phyloP scores from a whole-genome alignment of 768 basidiomycete genomes.

The Mycena vitilis region DNA sequence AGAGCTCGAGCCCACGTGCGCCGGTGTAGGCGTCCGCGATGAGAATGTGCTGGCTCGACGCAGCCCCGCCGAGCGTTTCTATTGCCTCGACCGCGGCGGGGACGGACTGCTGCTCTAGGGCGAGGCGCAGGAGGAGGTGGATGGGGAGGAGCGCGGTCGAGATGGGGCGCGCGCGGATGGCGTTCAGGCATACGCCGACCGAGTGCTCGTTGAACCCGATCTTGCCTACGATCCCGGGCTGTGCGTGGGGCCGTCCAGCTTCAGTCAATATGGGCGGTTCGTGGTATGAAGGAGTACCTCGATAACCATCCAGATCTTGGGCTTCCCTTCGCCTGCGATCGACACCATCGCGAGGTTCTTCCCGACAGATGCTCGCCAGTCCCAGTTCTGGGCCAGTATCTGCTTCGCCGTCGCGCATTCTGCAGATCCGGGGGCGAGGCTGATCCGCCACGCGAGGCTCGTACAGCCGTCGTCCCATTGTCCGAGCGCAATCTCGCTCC shows the following conservation, averaged over 20 bases:
- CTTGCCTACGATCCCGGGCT: constrained; percentile 53
- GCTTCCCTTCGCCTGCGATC: constrained; percentile 43
- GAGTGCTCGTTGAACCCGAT: constrained; percentile 51
- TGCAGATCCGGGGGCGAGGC: constrained; percentile 18
- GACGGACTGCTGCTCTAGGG: constrained; percentile 44
- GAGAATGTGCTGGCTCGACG: constrained; percentile 50
- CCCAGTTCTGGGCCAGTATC: constrained; percentile 52
- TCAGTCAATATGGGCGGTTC: too few relatives aligned
- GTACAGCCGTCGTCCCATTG: constrained; percentile 52
- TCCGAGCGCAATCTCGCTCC: constrained; percentile 52
- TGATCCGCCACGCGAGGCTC: constrained; percentile 43
- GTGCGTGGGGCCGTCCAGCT: background rate
- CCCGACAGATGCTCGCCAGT: constrained; percentile 47
- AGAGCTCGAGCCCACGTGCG: constrained; percentile 46
- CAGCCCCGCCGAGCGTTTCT: constrained; percentile 44
- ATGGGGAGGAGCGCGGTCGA: constrained; percentile 45
- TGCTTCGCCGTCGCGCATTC: too few relatives aligned
- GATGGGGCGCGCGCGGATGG: constrained; percentile 48
- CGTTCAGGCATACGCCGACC: constrained; percentile 51
- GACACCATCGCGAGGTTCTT: constrained; percentile 48
- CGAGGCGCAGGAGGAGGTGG: constrained; percentile 46
- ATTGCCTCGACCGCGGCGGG: constrained; percentile 42
- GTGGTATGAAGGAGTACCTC: constrained; percentile 35
- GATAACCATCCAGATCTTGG: constrained; percentile 50
- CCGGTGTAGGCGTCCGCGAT: constrained; percentile 43